A percentile compares a stretch with the other conserved stretches of the same genome.
phyloP scores from a whole-genome alignment of 176 grass and related monocot species.

The Oryza glumipatula region DNA sequence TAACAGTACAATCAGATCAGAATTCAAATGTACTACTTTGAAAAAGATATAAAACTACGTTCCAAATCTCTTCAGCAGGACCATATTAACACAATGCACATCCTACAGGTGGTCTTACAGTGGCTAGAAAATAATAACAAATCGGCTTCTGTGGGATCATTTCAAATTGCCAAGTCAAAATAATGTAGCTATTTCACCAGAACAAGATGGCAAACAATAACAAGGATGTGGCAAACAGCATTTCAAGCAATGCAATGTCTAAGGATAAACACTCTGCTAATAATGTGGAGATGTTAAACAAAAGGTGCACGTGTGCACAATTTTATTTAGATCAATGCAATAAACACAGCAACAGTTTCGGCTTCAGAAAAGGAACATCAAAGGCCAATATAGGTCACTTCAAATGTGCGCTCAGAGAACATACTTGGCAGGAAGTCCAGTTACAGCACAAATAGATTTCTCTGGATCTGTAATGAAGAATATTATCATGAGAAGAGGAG shows the following conservation, averaged over 20 bases:
- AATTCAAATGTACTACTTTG: neutral
- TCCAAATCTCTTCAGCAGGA: neutral
- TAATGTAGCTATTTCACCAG: neutral
- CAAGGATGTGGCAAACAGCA: neutral
- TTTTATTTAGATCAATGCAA: constrained; percentile 23
- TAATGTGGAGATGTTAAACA: neutral
- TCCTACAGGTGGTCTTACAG: too few species aligned
- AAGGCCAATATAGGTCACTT: neutral
- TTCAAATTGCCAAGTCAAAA: constrained; percentile 32
- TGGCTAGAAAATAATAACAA: neutral
- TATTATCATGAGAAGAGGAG: neutral
- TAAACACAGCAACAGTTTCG: neutral
- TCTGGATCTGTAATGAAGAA: constrained; percentile 63
- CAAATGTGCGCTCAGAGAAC: constrained; percentile 31
- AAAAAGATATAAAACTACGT: neutral
- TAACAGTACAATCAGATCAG: neutral
- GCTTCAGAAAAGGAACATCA: constrained; percentile 26
- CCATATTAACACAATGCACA: constrained; percentile 14
- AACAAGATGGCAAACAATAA: neutral
- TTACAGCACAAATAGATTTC: constrained; percentile 76
- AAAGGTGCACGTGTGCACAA: neutral
- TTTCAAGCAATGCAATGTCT: neutral
- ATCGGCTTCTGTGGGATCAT: constrained; percentile 20
- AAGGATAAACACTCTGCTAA: neutral
- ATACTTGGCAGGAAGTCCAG: constrained; percentile 89